Base-by-base conservation (phyloP, 2,329 filamentous ascomycete genomes). In the Fusarium napiforme region DNA sequence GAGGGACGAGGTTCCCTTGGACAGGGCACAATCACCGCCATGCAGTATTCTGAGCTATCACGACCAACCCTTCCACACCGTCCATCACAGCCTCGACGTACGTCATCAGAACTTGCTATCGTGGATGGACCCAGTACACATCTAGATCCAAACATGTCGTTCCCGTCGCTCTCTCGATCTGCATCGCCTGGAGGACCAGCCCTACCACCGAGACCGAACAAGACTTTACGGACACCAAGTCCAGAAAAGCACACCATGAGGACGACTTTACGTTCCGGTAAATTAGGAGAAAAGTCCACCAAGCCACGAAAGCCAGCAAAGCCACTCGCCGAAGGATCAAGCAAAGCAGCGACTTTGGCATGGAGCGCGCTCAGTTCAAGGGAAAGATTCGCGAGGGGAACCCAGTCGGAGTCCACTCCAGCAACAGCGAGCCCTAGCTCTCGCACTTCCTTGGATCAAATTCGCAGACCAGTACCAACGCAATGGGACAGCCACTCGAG, bases 41-140 rank as follows among this genome's bases (percentile, higher is more conserved):
- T 95, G 55, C 91, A 88, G 67, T 97, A 97, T 79, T 88, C 91
- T 9, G 92, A 97, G 75, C 85, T 97, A n/a, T 92, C 93, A n/a
- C 90, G 91, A 64, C 93, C 93, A 18, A 78, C 83, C 18, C 83
- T 90, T 15, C 86, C 90, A 18, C 83, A 87, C 55, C 86, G 93
- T 30, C 88, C 90, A 32, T 85, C 87, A 2, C 80, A 88, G 45
- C 87, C 89, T n/a, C 83, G 81, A 60, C 87, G 85, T 81, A 85
- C 84, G 78, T 88, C 86, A 59, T 88, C 87, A 1, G 87, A 89
- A 45, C 81, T 82, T 37, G 82, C 84, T 45, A 80, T 84, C 21
- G 79, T 83, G 30, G 83, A 84, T 59, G 77, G 80, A 18, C 78
- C 78, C 12, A 74, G 65, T 45, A 55, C 73, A 45, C 68, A 73